phyloP scores from a whole-genome alignment of 768 basidiomycete species.

The Ramaria rubella region DNA sequence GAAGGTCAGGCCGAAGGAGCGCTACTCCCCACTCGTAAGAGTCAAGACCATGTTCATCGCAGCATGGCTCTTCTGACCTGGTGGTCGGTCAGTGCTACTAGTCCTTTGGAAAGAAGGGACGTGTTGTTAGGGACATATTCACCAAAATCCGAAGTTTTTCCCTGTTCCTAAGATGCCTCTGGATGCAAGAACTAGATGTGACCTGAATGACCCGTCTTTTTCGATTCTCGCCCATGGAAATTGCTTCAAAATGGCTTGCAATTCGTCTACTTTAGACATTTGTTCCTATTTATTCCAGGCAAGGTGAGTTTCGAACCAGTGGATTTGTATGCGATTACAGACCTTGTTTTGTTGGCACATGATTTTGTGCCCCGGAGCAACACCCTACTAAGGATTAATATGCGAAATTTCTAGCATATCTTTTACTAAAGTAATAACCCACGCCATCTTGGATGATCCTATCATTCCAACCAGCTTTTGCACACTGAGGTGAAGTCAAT shows the following conservation, averaged over 20 bases:
- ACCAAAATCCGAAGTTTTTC: constrained; percentile 33
- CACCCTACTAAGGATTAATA: neutral
- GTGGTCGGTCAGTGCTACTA: neutral
- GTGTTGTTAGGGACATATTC: neutral
- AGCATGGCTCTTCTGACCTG: constrained; percentile 6
- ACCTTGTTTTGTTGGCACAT: constrained; percentile 7
- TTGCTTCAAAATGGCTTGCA: constrained; percentile 28
- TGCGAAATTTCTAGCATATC: too few relatives aligned
- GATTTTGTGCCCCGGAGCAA: constrained; percentile 1
- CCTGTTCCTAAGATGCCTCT: constrained; percentile 33
- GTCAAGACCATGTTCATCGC: constrained; percentile 4
- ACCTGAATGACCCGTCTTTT: constrained; percentile 33
- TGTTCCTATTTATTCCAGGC: constrained; percentile 23
- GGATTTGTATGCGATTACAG: neutral
- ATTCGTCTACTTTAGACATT: constrained; percentile 30
- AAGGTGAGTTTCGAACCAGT: neutral
- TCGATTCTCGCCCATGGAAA: constrained; percentile 41
- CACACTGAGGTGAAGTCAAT: neutral
- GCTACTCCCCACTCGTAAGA: constrained; percentile 3
- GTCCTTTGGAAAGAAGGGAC: neutral
- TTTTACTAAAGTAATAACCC: neutral
- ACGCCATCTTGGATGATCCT: neutral
- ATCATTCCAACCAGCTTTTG: constrained; percentile 4
- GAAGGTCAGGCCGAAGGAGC: neutral
- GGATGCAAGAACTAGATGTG: constrained; percentile 29